phyloP scores from a whole-genome alignment of 805 yeast species.

The Wickerhamiella domercqiae region DNA sequence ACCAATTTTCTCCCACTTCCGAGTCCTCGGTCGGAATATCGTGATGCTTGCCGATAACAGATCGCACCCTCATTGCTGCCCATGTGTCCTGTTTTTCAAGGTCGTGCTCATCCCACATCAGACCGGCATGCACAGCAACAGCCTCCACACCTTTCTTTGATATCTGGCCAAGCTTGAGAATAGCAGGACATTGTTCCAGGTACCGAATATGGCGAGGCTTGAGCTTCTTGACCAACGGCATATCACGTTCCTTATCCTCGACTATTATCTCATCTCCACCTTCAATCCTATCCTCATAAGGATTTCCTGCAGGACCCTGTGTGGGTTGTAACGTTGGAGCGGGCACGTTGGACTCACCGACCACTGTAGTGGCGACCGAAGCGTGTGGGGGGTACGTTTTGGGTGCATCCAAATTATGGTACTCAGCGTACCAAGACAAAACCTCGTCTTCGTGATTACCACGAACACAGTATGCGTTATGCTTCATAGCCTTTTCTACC shows the following conservation, averaged over 20 bases:
- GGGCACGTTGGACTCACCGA: slow-evolving; percentile 6
- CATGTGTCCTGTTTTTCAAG: slow-evolving; percentile 45
- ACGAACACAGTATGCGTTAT: slow-evolving; percentile 54
- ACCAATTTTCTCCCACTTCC: slow-evolving; percentile 37
- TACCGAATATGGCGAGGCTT: slow-evolving; percentile 46
- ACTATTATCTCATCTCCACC: too few relatives aligned
- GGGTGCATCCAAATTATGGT: slow-evolving; percentile 32
- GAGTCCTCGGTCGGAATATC: slow-evolving; percentile 36
- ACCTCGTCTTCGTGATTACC: slow-evolving; percentile 82
- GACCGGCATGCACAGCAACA: slow-evolving; percentile 73
- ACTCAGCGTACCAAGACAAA: slow-evolving; percentile 46
- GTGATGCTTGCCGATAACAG: slow-evolving; percentile 50
- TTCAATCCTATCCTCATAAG: not conserved
- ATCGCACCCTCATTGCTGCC: slow-evolving; percentile 54
- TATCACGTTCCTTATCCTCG: slow-evolving; percentile 17
- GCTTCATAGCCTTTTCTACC: slow-evolving; percentile 44
- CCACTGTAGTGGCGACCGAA: slow-evolving; percentile 10
- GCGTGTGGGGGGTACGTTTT: slow-evolving; percentile 18
- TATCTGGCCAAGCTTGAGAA: slow-evolving; percentile 45
- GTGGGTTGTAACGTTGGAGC: slow-evolving; percentile 7
- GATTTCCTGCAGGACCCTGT: not conserved
- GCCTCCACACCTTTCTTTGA: slow-evolving; percentile 26
- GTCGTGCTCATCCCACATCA: slow-evolving; percentile 43
- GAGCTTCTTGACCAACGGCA: slow-evolving; percentile 37
- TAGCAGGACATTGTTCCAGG: slow-evolving; percentile 48